These are phyloP conservation scores for Salix udensis DNA, from an alignment of 345 rosid species.

Conservation along the genomic window DNA sequence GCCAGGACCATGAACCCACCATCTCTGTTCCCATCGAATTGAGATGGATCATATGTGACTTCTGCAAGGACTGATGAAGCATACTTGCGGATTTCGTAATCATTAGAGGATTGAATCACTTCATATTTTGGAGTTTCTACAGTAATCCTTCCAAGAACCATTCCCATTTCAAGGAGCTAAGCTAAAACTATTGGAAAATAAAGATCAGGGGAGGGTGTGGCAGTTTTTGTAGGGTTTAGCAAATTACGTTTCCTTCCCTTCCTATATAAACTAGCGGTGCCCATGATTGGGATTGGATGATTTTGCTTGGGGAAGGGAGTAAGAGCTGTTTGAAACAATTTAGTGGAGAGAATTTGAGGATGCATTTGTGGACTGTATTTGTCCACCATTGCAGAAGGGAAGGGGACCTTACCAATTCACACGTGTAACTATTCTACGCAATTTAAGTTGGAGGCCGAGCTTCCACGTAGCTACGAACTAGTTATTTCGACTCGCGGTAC, in stretches of 20 bases:
- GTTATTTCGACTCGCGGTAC: too few relatives aligned
- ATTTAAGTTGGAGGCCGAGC: too few relatives aligned
- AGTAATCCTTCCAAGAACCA: conserved; percentile 62
- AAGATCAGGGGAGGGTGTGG: too few relatives aligned
- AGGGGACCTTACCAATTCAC: too few relatives aligned
- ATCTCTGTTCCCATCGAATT: conserved; percentile 63
- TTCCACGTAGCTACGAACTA: too few relatives aligned
- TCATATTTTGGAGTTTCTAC: conserved; percentile 75
- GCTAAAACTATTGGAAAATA: too few relatives aligned
- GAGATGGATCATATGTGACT: conserved; percentile 63
- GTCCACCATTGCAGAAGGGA: conserved; percentile 24
- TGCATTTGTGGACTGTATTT: conserved; percentile 19
- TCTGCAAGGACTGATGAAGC: conserved; percentile 63
- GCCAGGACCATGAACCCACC: conserved; percentile 76
- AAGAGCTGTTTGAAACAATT: neutral
- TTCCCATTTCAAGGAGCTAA: conserved; percentile 46
- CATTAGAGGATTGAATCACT: conserved; percentile 40
- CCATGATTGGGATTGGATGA: neutral
- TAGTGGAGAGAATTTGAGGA: conserved; percentile 17
- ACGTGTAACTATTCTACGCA: too few relatives aligned
- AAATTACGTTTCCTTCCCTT: too few relatives aligned
- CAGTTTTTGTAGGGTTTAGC: too few relatives aligned
- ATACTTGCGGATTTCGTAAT: conserved; percentile 79
- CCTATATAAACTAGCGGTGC: neutral
- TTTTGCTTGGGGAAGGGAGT: conserved; percentile 17